phyloP scores from a whole-genome alignment of 2,329 filamentous ascomycete genomes.

The Pseudocercospora fijiensis region DNA sequence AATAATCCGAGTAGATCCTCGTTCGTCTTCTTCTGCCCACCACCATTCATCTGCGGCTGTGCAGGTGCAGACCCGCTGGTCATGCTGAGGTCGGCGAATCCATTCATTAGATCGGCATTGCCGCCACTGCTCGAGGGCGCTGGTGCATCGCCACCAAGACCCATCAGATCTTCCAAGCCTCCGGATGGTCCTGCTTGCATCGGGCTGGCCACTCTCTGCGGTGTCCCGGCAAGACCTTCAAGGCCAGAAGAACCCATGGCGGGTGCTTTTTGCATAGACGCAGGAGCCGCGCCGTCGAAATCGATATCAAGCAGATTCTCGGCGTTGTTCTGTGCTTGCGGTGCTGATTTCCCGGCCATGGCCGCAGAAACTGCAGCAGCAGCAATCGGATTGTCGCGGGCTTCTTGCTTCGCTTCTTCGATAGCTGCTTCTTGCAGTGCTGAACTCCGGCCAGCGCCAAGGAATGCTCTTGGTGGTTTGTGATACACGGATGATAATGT shows the following conservation, averaged over 20 bases:
- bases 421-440: conserved; percentile 94
- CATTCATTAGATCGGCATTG: conserved; percentile 67
- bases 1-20: conserved; percentile 59
- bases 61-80: conserved; percentile 66
- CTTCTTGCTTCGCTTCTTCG: conserved; percentile 90
- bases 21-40: conserved; percentile 48
- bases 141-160: conserved; percentile 53
- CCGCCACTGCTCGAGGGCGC: conserved; percentile 29
- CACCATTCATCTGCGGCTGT: conserved; percentile 56
- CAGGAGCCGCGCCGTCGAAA: conserved; percentile 88
- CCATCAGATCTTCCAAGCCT: conserved; percentile 80
- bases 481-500: conserved; percentile 97
- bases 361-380: conserved; percentile 73
- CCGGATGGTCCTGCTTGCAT: conserved; percentile 45
- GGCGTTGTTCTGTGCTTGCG: conserved; percentile 68
- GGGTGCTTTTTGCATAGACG: conserved; percentile 71
- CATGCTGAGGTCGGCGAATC: conserved; percentile 79
- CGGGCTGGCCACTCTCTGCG: conserved; percentile 67
- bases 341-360: conserved; percentile 45
- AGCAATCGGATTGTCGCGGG: conserved; percentile 89
- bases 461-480: conserved; percentile 96
- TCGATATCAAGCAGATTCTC: conserved; percentile 96
- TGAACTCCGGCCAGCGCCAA: conserved; percentile 90
- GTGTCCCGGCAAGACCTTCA: conserved; percentile 61
- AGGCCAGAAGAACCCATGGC: conserved; percentile 50